Evolutionary conservation across 805 yeast species (phyloP), one percentile per base, ranked within the genome.

Genomic region (Spathaspora hagerdaliae): DNA sequence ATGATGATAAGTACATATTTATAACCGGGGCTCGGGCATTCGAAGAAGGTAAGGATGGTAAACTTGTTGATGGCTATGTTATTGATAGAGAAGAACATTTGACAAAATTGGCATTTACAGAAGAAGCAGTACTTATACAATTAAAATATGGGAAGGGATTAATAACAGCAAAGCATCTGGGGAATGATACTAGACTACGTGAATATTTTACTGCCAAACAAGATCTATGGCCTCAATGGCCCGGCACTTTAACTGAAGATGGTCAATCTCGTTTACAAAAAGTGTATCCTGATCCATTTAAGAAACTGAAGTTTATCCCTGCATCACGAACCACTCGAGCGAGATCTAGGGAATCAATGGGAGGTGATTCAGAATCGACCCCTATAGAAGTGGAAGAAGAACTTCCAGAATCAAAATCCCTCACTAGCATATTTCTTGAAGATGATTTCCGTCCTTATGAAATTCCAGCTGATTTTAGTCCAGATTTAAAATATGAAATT

Each of bases 401-500:
- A 12, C 24, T 19, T 19, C 24, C 24, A 19, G 39, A 36, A 4
- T 14, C 32, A n/a, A 9, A 38, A 1, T 36, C 43, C 8, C 19
- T 31, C n/a, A 32, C 42, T 2, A 35, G 32, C 2, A 15, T 46
- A 11, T 43, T 46, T 36, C 13, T 36, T 15, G 47, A 43, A 7
- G 38, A 39, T 12, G 50, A 46, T 43, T 46, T 39, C 38, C 36
- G 31, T 14, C 39, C 40, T 9, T 35, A 38, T 57, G 69, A 64
- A 46, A 48, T 41, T 1, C 75, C 76, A 5, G 66, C 67, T 1
- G 49, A 62, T 27, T 82, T 82, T 31, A 56, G 65, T 5, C 75
- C 77, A 2, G 68, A 72, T 5, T 61, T 86, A 41, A 70, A 68
- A 31, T 74, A 78, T 51, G 65, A 64, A 13, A 82, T 89, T 54